These are phyloP conservation scores for Verticillium isaacii DNA, from an alignment of 2,329 filamentous ascomycete genomes.

Conservation along the genomic window DNA sequence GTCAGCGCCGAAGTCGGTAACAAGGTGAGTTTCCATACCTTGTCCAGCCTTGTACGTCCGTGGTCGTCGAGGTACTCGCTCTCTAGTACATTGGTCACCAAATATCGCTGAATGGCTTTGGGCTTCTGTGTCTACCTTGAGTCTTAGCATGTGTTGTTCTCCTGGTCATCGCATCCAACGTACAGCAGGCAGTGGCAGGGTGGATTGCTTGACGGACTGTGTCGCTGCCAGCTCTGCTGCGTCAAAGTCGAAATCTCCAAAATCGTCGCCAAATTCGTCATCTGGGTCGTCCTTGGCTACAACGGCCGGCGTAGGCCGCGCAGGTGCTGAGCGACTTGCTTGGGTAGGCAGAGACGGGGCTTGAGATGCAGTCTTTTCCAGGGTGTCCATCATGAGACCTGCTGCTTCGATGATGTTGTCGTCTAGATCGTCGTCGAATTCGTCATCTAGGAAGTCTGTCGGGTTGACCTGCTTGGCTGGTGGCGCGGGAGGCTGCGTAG, in stretches of 20 bases:
- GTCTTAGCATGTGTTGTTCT: slow-evolving; percentile 53
- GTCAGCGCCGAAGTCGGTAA: slow-evolving; percentile 10
- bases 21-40: slow-evolving; percentile 48
- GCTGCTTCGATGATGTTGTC: slow-evolving; percentile 66
- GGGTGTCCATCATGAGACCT: neutral
- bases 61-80: slow-evolving; percentile 61
- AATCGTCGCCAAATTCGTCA: slow-evolving; percentile 70
- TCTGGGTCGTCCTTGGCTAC: slow-evolving; percentile 38
- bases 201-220: slow-evolving; percentile 46
- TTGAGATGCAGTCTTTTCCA: neutral
- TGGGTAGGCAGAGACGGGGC: neutral
- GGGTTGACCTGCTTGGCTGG: neutral
- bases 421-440: slow-evolving; percentile 51
- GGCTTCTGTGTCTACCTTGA: slow-evolving; percentile 61
- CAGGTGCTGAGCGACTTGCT: neutral
- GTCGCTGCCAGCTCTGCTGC: slow-evolving; percentile 69
- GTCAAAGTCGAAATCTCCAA: slow-evolving; percentile 73
- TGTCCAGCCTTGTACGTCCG: slow-evolving; percentile 59
- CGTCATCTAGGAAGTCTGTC: slow-evolving; percentile 56
- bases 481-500: neutral
- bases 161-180: slow-evolving; percentile 21
- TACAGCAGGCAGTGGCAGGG: slow-evolving; percentile 27
- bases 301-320: neutral
- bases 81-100: slow-evolving; percentile 70
- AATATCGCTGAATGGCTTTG: slow-evolving; percentile 80